Conservation (phyloP, 176 grass and related monocot genomes). For the Tuctoria greenei region DNA sequence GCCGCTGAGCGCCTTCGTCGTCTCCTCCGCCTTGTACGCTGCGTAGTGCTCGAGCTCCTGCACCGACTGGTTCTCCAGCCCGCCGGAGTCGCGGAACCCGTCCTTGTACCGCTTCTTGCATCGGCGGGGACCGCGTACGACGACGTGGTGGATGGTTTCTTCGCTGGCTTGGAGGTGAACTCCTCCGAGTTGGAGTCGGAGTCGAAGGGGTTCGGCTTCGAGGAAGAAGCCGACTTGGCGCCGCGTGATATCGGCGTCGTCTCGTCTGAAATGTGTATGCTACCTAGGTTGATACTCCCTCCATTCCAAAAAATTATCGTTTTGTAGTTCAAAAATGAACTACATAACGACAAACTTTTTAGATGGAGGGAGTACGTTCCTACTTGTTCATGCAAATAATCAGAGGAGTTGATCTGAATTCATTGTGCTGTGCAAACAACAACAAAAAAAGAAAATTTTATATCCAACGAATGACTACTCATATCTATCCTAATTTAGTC, state of each 20-base stretch:
- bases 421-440: too few species aligned
- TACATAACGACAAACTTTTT: too few species aligned
- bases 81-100: conserved; percentile 44
- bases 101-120: conserved; percentile 49
- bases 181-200: conserved; percentile 47
- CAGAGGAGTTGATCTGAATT: too few species aligned
- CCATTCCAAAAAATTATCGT: too few species aligned
- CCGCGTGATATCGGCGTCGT: conserved; percentile 45
- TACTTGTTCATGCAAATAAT: too few species aligned
- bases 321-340: too few species aligned
- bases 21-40: conserved; percentile 69
- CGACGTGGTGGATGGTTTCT: conserved; percentile 20
- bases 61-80: conserved; percentile 65
- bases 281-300: conserved; percentile 15
- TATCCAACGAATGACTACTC: too few species aligned
- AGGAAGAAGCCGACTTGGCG: conserved; percentile 39
- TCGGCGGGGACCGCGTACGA: conserved; percentile 30
- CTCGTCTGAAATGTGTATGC: background rate
- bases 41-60: conserved; percentile 65
- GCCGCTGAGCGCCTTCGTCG: conserved; percentile 45
- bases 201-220: conserved; percentile 47
- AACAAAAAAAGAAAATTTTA: too few species aligned
- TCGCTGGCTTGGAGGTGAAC: conserved; percentile 3
- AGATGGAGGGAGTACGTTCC: too few species aligned
- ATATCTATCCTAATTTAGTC: too few species aligned